These are phyloP conservation scores for Saccharomyces hybrid DNA, from an alignment of 1,139 yeast genomes.

Conservation along the genomic window DNA sequence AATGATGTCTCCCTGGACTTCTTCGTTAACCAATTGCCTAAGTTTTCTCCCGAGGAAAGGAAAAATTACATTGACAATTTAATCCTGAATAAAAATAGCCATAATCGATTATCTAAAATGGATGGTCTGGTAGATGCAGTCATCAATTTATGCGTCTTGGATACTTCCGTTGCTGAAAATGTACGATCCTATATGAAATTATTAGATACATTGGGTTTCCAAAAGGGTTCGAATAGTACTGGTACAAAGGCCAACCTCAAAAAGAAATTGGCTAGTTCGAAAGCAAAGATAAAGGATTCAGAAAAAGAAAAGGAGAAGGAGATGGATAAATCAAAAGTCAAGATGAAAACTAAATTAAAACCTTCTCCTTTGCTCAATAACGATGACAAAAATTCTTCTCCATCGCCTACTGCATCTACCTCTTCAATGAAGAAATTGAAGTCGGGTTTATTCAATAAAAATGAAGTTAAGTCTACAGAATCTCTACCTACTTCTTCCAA, in stretches of 20 bases:
- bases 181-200: slow-evolving; percentile 14
- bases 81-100: slow-evolving; percentile 7
- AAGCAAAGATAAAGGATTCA: not conserved
- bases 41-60: slow-evolving; percentile 21
- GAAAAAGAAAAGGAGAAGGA: not conserved
- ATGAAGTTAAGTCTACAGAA: not conserved
- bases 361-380: not conserved
- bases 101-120: slow-evolving; percentile 10
- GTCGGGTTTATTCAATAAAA: not conserved
- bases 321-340: not conserved
- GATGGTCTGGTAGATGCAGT: slow-evolving; percentile 16
- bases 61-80: slow-evolving; percentile 19
- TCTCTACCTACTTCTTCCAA: slow-evolving; percentile 11
- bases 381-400: not conserved
- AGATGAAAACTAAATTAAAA: not conserved
- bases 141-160: slow-evolving; percentile 22
- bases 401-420: not conserved
- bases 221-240: slow-evolving; percentile 1
- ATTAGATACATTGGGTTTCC: slow-evolving; percentile 10
- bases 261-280: slow-evolving; percentile 2
- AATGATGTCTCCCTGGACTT: not conserved
- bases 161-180: slow-evolving; percentile 23
- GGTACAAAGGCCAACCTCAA: slow-evolving; percentile 5
- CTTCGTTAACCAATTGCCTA: slow-evolving; percentile 11
- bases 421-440: not conserved